Evolutionary conservation across 768 basidiomycete species (phyloP), one percentile per base, ranked within the genome.

Genomic region (Dacryopinax spathularia): DNA sequence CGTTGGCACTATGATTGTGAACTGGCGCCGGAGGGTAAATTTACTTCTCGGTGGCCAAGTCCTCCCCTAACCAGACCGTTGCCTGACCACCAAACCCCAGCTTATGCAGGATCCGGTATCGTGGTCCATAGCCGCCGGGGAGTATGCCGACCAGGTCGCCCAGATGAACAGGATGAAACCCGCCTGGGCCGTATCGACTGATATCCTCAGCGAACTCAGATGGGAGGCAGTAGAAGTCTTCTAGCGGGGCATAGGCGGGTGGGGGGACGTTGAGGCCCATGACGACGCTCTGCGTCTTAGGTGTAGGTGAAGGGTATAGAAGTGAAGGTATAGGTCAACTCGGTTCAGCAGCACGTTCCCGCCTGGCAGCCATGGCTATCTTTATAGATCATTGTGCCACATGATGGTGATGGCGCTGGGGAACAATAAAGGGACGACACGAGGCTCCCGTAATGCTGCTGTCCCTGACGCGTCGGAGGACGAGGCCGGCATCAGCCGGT

Each of bases 161-260:
- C 62, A 83, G 76, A 48, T 73, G 69, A 22, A 82, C 74, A 15
- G 82, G 82, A 66, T 82, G 81, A 67, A 75, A 79, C 2, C 82
- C 82, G 31, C 81, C 81, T 59, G 86, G 79, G 33, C 76, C 65
- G 72, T 85, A 88, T 75, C 94, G 91, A 77, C 94, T 91, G 81
- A 87, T 88, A 72, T 94, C 92, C 75, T 95, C 91, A 10, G 48
- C 48, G 29, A 5, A 56, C 48, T 56, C 48, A 18, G 48, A 56
- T 5, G 48, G 48, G 15, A 56, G 25, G 29, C 48, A 56, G 25
- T 56, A 56, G 48, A 56, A 56, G 48, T 56, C 48, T 6, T 31
- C 48, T 3, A 56, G 48, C 13, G 48, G 48, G 5, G 48, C 48
- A 29, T 56, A 56, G 25, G 25, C 48, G 10, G 48, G 48, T 29